Evolutionary conservation across 2,329 filamentous ascomycete species (phyloP), one percentile per base, ranked within the genome.

Genomic region (Lachnellula cervina): DNA sequence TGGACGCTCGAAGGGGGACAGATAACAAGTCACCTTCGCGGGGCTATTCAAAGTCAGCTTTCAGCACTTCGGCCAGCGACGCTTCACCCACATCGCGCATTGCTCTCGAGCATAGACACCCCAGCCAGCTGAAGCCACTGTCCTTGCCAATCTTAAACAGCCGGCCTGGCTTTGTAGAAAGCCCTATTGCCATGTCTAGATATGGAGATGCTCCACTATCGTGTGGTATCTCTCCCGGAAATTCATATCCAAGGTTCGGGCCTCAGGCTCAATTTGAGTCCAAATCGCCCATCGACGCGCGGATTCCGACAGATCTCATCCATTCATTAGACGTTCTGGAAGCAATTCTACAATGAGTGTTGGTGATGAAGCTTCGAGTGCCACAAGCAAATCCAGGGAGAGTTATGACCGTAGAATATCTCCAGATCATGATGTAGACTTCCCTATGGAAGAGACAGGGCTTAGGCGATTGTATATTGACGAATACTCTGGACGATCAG

Each of bases 381-480:
- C 80, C 42, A 72, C 76, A 16, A 77, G 74, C 61, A 72, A 75
- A 47, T 81, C 80, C 16, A 76, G 82, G 55, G 80, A 82, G 47
- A 85, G 81, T 66, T 84, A 85, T 71, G 84, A 87, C 61, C 80
- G 82, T 50, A 76, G 77, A 59, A 73, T 79, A 21, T 68, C 64
- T 51, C 63, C 62, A 17, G 68, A 70, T n/a, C 60, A 64, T 37
- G 70, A 71, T 52, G 59, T 60, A 37, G 79, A 81, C 19, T 76
- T 79, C 59, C 71, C 68, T 50, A 77, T 79, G 75, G 80, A 83
- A 61, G 80, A 82, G 55, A 75, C 73, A 71, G 74, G 59, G 71
- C 77, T 76, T 70, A 75, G 65, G 71, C 63, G 78, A 52, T 69
- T 82, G 54, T 75, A 80, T 59, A 75, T 82, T 59, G 77, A 80